These are phyloP conservation scores for Phytophthora pinifolia DNA, from an alignment of 352 stramenopile species.

Conservation along the genomic window DNA sequence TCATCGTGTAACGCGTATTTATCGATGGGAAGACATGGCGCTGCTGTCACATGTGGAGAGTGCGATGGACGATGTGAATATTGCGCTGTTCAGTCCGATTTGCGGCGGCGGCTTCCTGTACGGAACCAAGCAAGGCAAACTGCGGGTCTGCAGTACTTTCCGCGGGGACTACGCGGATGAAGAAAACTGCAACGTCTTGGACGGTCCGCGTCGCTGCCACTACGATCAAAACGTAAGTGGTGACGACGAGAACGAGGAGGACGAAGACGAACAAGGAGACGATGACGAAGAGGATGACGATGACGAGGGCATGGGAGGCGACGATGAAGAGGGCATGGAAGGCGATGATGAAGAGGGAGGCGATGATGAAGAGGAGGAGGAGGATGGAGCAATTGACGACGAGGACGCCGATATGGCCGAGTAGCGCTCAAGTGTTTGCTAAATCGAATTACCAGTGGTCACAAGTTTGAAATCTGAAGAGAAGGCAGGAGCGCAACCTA, in stretches of 20 bases:
- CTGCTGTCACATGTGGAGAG: conserved; percentile 85
- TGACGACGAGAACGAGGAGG: conserved; percentile 55
- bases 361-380: conserved; percentile 27
- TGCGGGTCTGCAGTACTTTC: conserved; percentile 88
- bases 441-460: conserved; percentile 27
- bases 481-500: conserved; percentile 21
- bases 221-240: conserved; percentile 59
- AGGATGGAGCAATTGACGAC: conserved; percentile 29
- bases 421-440: conserved; percentile 33
- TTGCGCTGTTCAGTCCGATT: conserved; percentile 97
- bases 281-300: conserved; percentile 39
- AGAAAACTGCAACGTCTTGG: conserved; percentile 84
- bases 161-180: conserved; percentile 73
- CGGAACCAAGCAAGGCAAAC: conserved; percentile 96
- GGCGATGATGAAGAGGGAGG: conserved; percentile 31
- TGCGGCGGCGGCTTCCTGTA: conserved; percentile 97
- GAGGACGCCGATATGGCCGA: conserved; percentile 48
- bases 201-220: conserved; percentile 55
- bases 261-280: conserved; percentile 30
- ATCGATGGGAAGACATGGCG: conserved; percentile 89
- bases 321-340: conserved; percentile 39
- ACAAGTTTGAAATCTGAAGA: conserved; percentile 27
- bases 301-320: conserved; percentile 43
- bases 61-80: conserved; percentile 97
- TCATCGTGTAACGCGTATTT: conserved; percentile 87